phyloP scores from a whole-genome alignment of 2,329 filamentous ascomycete species.

The Trichoderma simmonsii region DNA sequence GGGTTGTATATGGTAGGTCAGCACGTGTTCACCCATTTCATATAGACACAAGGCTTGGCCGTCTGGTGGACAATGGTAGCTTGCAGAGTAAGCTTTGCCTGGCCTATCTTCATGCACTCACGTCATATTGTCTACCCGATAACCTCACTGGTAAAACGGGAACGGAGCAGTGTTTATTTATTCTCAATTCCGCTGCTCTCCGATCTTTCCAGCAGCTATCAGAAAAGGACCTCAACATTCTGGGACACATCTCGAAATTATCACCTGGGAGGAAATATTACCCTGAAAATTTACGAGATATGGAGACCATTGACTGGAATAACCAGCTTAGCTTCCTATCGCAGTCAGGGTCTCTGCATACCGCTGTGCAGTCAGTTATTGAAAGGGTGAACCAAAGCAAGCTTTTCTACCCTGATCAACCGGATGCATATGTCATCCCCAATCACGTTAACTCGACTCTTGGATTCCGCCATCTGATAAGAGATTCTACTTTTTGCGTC shows the following conservation, averaged over 20 bases:
- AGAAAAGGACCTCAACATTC: background rate
- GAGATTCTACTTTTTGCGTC: background rate
- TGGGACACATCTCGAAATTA: background rate
- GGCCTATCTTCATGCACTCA: constrained; percentile 52
- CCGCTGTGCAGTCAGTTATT: background rate
- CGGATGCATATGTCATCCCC: background rate
- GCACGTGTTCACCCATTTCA: background rate
- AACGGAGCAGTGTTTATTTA: constrained; percentile 50
- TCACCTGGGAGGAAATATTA: background rate
- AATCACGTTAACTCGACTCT: background rate
- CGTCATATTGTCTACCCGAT: constrained; percentile 51
- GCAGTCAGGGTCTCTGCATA: background rate
- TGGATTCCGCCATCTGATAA: background rate
- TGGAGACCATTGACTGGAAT: background rate
- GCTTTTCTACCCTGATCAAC: background rate
- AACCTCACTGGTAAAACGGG: constrained; percentile 48
- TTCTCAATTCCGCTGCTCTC: constrained; percentile 47
- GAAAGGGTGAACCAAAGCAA: background rate
- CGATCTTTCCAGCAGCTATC: constrained; percentile 37
- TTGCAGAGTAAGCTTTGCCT: constrained; percentile 52
- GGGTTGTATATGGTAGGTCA: background rate
- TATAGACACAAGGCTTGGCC: constrained; percentile 48
- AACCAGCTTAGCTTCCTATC: background rate
- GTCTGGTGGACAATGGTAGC: constrained; percentile 48
- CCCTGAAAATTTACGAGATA: accelerated